Percentiles rank a stretch among this genome's conserved stretches.
Conservation (phyloP, 176 grass and related monocot species). For the Rhynchospora tenuis region DNA sequence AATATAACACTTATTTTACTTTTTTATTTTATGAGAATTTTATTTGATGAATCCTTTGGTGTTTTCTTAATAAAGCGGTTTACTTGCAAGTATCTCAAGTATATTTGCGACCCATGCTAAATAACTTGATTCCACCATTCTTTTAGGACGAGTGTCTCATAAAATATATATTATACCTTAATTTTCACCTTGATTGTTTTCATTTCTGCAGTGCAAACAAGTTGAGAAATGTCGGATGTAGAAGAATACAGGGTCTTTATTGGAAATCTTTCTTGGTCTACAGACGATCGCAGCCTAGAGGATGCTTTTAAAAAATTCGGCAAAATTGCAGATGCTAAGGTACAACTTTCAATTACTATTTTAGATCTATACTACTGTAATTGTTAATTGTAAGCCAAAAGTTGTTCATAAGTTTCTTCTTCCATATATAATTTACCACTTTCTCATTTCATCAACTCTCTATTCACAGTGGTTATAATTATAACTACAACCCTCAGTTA, state of each 20-base stretch:
- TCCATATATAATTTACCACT: background rate
- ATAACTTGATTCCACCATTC: background rate
- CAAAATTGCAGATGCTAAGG: constrained; percentile 88
- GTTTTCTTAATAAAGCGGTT: background rate
- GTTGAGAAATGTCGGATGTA: constrained; percentile 34
- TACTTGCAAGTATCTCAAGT: background rate
- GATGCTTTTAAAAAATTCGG: constrained; percentile 69
- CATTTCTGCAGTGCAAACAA: background rate
- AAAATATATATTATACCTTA: background rate
- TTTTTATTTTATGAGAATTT: background rate
- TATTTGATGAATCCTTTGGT: background rate
- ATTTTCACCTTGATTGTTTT: background rate
- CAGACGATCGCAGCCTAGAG: constrained; percentile 59
- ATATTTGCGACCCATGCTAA: background rate
- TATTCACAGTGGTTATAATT: background rate
- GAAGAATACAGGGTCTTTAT: constrained; percentile 85
- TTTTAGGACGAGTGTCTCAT: too few species aligned
- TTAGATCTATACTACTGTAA: background rate
- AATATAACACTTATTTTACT: too few species aligned
- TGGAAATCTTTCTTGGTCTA: constrained; percentile 91
- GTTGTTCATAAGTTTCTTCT: too few species aligned
- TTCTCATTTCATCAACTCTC: background rate
- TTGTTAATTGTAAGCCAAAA: background rate
- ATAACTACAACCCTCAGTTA: background rate
- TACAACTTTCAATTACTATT: constrained; percentile 8